Base-by-base conservation (phyloP, 495 filamentous ascomycete species). In the Monascus purpureus region DNA sequence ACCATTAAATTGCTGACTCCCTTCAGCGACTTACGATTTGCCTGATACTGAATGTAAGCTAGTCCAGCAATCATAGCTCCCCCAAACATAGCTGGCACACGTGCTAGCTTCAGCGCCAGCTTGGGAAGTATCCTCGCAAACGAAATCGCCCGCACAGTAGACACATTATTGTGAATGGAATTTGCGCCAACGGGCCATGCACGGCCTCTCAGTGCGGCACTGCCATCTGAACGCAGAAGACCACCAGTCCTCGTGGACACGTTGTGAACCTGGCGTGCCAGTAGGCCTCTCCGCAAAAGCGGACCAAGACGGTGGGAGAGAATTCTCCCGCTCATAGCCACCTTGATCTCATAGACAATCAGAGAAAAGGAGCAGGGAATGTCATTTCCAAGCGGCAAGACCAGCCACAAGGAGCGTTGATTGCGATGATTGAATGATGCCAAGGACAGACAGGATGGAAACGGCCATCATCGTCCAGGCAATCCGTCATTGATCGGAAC, bases 21-120 rank as follows among this genome's bases (percentile, higher is more conserved):
- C 25, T 27, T 6, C 6, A 11, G 11, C 25, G 25, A 66, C 83
- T 48, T 70, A 92, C 83, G 82, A 31, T 77, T 77, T 39, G 90
- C 88, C 59, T 96, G 92, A 53, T 96, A 95, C 52, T 99, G 90
- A 19, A 99, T 46, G 67, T 94, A 99, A 25, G 82, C 82, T 18
- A 90, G 49, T 3, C 82, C 81, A 5, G 81, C 85, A 49, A 99
- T 69, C 57, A 80, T 81, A 26, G 82, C 76, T 25, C 82, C 85
- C 20, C 87, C 90, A 50, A 93, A 85, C 57, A 93, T 74, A 36
- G 92, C 88, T 16, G 90, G 90, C 30, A 95, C 58, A 31, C 82
- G 69, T 24, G 77, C 65, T 33, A 96, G 79, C 61, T 93, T 99
- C 41, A 93, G 43, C 6, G 87, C 75, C 25, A 99, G 66, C 47